These are phyloP conservation scores for Casaregolazyma lundiana DNA, from an alignment of 1,139 yeast genomes.

Conservation along the genomic window DNA sequence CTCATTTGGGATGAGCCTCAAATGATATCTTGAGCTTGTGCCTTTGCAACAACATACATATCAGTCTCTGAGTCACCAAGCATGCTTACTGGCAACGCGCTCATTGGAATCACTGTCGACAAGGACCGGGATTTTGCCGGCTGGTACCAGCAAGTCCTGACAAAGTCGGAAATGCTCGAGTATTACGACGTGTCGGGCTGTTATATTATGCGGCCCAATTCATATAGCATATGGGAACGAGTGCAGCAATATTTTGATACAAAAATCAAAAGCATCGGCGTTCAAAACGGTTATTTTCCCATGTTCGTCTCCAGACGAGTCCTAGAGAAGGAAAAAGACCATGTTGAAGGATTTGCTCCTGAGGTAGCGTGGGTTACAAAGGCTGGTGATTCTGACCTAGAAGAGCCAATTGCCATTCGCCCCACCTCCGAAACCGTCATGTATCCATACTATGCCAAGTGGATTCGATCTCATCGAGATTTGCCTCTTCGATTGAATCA, in stretches of 20 bases:
- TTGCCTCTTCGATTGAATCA: slow-evolving; percentile 94
- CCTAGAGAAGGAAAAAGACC: slow-evolving; percentile 96
- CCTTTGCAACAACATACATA: too few species aligned
- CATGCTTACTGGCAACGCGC: slow-evolving; percentile 37
- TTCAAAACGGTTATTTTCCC: slow-evolving; percentile 94
- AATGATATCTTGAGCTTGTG: too few species aligned
- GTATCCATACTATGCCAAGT: slow-evolving; percentile 98
- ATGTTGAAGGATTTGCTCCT: slow-evolving; percentile 98
- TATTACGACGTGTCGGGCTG: slow-evolving; percentile 99
- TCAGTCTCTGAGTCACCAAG: slow-evolving; percentile 79
- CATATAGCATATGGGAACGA: slow-evolving; percentile 91
- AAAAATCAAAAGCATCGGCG: slow-evolving; percentile 81
- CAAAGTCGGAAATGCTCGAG: slow-evolving; percentile 97
- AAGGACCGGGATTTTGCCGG: slow-evolving; percentile 88
- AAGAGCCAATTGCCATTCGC: slow-evolving; percentile 97
- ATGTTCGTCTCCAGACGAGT: slow-evolving; percentile 94
- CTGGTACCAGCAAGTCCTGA: slow-evolving; percentile 94
- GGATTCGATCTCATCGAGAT: slow-evolving; percentile 98
- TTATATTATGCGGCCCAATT: slow-evolving; percentile 94
- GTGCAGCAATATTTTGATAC: slow-evolving; percentile 85
- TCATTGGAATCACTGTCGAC: slow-evolving; percentile 94
- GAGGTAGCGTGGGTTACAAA: slow-evolving; percentile 99
- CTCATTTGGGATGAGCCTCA: too few species aligned
- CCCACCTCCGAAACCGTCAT: slow-evolving; percentile 99
- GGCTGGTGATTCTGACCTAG: slow-evolving; percentile 91